Evolutionary conservation across 2,329 filamentous ascomycete species (phyloP), one percentile per base, ranked within the genome.

Genomic region (Fusarium robinianum): DNA sequence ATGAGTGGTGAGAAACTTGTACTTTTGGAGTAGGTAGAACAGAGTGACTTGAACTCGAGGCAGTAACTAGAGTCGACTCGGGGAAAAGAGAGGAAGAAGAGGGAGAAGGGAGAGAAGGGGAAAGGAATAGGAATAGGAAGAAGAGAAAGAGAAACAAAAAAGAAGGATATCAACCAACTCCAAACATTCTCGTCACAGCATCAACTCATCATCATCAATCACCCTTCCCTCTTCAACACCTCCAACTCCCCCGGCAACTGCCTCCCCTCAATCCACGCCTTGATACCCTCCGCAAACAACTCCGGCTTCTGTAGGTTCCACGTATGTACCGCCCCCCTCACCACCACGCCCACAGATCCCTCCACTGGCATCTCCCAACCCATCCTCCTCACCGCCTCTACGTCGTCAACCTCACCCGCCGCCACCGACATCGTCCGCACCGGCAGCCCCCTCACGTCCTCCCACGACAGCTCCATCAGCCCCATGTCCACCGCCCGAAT

Each of bases 241-340:
- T 63, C 60, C 29, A 64, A 51, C 5, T 41, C 60, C 6, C 41
- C 37, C 6, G 67, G 67, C 36, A 71, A 35, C 16, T 42, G 35
- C 16, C 37, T 35, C 14, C 50, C 51, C 23, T 63, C 55, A 8
- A 69, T 46, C 69, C 71, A 74, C 4, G 67, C 66, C 46, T 53
- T 58, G 8, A 73, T 55, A 2, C 58, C 66, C 23, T 58, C 53
- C 1, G 68, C 66, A 51, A 73, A 73, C 6, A 72, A 33, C 27
- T 64, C 49, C 2, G 71, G 72, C 21, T 67, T 56, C 42, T 73
- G 70, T 46, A 73, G 42, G 42, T 72, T 66, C 71, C 71, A 72
- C 24, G 63, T 62, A 53, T 73, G 69, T 18, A 67, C 58, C 11
- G 69, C 72, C 14, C 63, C 61, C 18, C 41, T 58, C 6, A 73